These are phyloP conservation scores for Priceomyces carsonii DNA, from an alignment of 805 yeast species.

Conservation along the genomic window DNA sequence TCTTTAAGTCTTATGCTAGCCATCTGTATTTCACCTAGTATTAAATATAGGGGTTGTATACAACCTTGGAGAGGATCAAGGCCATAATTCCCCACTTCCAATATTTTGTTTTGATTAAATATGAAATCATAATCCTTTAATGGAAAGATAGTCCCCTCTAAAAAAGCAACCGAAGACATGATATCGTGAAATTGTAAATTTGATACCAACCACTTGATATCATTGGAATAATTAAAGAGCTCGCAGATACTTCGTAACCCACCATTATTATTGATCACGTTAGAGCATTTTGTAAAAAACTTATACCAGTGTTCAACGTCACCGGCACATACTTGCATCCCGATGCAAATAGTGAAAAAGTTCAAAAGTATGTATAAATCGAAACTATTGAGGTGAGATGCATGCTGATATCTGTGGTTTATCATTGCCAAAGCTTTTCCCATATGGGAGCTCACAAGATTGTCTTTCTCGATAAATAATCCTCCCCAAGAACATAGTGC, in stretches of 20 bases:
- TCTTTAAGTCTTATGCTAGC: not conserved
- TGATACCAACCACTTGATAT: conserved; percentile 10
- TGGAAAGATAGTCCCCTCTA: conserved; percentile 23
- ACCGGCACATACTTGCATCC: conserved; percentile 36
- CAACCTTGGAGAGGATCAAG: conserved; percentile 25
- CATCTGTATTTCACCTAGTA: conserved; percentile 16
- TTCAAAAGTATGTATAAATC: conserved; percentile 26
- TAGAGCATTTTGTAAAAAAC: conserved; percentile 9
- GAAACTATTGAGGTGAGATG: not conserved
- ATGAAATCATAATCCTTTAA: conserved; percentile 14
- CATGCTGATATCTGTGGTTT: not conserved
- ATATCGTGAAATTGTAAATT: conserved; percentile 15
- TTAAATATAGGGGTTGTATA: conserved; percentile 8
- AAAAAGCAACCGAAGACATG: conserved; percentile 13
- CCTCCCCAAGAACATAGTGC: conserved; percentile 65
- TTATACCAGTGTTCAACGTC: conserved; percentile 17
- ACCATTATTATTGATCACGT: conserved; percentile 11
- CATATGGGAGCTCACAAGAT: not conserved
- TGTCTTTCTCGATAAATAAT: conserved; percentile 19
- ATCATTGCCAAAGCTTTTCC: conserved; percentile 2
- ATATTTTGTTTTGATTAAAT: conserved; percentile 4
- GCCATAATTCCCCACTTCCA: conserved; percentile 6
- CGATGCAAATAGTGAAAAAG: conserved; percentile 27
- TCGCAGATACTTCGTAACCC: conserved; percentile 6
- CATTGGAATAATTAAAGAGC: conserved; percentile 9